These are phyloP conservation scores for Corylus americana DNA, from an alignment of 306 rosid genomes.

Conservation along the genomic window DNA sequence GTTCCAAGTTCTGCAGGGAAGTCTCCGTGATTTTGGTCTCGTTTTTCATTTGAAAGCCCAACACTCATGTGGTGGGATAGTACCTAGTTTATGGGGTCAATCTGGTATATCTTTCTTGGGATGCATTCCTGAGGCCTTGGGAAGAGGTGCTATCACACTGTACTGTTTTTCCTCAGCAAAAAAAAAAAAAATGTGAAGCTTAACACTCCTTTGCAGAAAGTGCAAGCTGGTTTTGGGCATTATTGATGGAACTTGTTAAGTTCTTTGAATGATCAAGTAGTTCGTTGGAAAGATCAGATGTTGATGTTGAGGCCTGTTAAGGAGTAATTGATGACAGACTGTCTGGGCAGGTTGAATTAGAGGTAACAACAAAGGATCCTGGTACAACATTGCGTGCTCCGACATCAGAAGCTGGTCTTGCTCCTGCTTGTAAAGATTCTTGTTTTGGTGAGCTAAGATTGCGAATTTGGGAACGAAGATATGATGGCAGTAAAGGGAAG, in stretches of 20 bases:
- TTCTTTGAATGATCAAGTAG: background rate
- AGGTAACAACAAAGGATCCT: constrained; percentile 68
- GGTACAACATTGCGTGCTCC: constrained; percentile 92
- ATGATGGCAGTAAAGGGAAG: constrained; percentile 87
- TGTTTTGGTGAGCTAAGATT: constrained; percentile 66
- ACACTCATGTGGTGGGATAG: background rate
- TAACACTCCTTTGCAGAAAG: background rate
- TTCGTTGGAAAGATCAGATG: background rate
- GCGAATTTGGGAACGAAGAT: constrained; percentile 77
- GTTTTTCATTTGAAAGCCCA: background rate
- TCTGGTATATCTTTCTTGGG: background rate
- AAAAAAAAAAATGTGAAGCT: background rate
- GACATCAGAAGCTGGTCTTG: constrained; percentile 71
- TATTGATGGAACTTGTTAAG: background rate
- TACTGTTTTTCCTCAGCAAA: background rate
- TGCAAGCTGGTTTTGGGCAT: background rate
- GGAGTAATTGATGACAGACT: background rate
- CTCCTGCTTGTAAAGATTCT: constrained; percentile 87
- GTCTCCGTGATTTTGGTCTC: background rate
- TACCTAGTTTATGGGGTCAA: background rate
- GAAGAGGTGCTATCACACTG: background rate
- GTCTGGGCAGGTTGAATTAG: constrained; percentile 67
- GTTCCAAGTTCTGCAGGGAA: background rate
- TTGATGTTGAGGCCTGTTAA: background rate
- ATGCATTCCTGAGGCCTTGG: background rate